Evolutionary conservation across 2,329 filamentous ascomycete genomes (phyloP).

Genomic region (Fusarium sp.): DNA sequence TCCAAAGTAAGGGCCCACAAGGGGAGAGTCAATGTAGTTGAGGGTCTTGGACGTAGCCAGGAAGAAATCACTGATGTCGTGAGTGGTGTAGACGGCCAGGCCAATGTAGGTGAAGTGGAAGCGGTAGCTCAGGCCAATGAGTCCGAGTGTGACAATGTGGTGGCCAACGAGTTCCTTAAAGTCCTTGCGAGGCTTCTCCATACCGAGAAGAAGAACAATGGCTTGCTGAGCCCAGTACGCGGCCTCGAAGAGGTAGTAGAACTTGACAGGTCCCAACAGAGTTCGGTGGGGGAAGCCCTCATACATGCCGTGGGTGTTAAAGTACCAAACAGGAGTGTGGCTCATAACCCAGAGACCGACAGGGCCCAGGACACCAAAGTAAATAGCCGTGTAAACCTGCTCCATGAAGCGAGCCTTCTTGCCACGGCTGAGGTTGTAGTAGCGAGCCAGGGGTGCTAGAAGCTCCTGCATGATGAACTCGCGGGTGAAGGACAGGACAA

Average conservation of each 20-base stretch:
- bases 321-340: conserved; percentile 93
- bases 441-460: conserved; percentile 78
- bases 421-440: conserved; percentile 75
- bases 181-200: conserved; percentile 95
- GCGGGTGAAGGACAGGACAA: conserved; percentile 91
- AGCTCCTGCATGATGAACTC: conserved; percentile 96
- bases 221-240: conserved; percentile 97
- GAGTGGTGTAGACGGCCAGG: conserved; percentile 90
- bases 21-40: conserved; percentile 84
- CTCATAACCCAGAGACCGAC: conserved; percentile 92
- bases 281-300: conserved; percentile 85
- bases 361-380: conserved; percentile 85
- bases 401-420: conserved; percentile 97
- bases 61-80: conserved; percentile 96
- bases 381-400: conserved; percentile 92
- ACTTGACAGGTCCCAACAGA: conserved; percentile 86
- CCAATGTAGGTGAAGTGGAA: conserved; percentile 99
- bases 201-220: conserved; percentile 83
- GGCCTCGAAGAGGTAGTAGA: conserved; percentile 94
- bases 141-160: conserved; percentile 85
- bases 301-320: conserved; percentile 92
- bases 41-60: conserved; percentile 91
- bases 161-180: conserved; percentile 93
- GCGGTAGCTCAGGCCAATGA: conserved; percentile 89
- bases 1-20: conserved; percentile 87